Evolutionary conservation across 2,329 filamentous ascomycete species (phyloP), one percentile per base, ranked within the genome.

Genomic region (Raffaelea arxii): DNA sequence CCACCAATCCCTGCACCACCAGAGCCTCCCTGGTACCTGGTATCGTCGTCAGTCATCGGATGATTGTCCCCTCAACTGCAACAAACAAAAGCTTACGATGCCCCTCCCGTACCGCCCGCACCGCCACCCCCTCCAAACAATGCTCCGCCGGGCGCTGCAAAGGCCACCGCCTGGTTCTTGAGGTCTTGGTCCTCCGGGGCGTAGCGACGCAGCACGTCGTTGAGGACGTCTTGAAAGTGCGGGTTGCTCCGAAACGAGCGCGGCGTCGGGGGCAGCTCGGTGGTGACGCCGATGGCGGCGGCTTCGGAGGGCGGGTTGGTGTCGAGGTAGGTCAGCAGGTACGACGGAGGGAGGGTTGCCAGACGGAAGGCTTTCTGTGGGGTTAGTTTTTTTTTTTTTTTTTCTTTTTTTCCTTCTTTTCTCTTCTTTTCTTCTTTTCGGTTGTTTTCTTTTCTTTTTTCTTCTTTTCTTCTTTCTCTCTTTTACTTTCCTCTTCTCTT

Each of bases 1-100:
- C 81, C 79, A 21, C 80, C 77, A 21, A 72, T 65, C 2, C 78
- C 78, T 2, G 65, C 77, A 10, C 78, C 77, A 1, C 78, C 78
- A 1, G 75, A 72, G 19, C 77, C 78, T n/a, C 78, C 77, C 57
- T 80, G 77, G 27, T 51, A n/a, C 61, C 51, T 53, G 27, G n/a
- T n/a, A n/a, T n/a, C n/a, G n/a, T n/a, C n/a, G n/a, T n/a, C n/a
- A n/a, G n/a, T 37, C 4, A 30, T n/a, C 3, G 25, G 4, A 12
- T 18, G 14, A 18, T 22, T 40, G 22, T 48, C 36, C 32, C 21
- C 12, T 6, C 10, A 39, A 4, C 24, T 22, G 2, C 1, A n/a
- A n/a, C 12, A 37, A 27, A 22, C 18, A 9, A 5, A 14, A 10
- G 48, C 51, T 3, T 44, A 53, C 49, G 51, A 52, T 49, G 47